These are phyloP conservation scores for Linderina pennispora DNA, from an alignment of 192 early-diverging fungal genomes.

Conservation along the genomic window DNA sequence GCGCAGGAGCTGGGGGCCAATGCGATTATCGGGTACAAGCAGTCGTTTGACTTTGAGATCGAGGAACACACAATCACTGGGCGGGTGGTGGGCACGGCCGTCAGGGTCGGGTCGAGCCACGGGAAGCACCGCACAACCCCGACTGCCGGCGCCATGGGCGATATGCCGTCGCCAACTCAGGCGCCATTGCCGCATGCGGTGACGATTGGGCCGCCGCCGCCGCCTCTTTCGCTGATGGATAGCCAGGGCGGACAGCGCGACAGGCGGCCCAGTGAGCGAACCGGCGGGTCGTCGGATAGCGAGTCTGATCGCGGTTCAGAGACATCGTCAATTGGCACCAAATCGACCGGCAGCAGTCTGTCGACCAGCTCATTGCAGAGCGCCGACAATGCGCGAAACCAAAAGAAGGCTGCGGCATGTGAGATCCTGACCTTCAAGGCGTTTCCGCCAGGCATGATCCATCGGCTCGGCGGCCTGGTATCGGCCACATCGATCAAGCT, in stretches of 20 bases:
- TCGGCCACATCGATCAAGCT: slow-evolving; percentile 60
- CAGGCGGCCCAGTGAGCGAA: neutral
- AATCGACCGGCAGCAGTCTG: slow-evolving; percentile 10
- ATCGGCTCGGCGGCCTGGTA: slow-evolving; percentile 54
- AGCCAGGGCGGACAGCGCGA: neutral
- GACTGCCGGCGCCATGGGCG: neutral
- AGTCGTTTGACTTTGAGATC: slow-evolving; percentile 72
- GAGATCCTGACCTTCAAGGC: slow-evolving; percentile 46
- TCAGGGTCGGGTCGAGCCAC: slow-evolving; percentile 40
- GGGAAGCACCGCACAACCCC: slow-evolving; percentile 11
- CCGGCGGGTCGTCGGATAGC: neutral
- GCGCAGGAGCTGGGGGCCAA: slow-evolving; percentile 69
- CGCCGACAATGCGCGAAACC: slow-evolving; percentile 14
- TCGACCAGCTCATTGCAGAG: slow-evolving; percentile 17
- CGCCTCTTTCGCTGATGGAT: neutral
- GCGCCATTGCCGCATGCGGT: neutral
- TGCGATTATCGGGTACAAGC: slow-evolving; percentile 65
- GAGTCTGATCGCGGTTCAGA: slow-evolving; percentile 2
- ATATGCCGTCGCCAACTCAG: neutral
- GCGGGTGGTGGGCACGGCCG: slow-evolving; percentile 71
- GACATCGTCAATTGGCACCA: slow-evolving; percentile 4
- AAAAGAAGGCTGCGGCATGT: slow-evolving; percentile 8
- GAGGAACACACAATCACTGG: slow-evolving; percentile 67
- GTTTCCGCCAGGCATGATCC: slow-evolving; percentile 48
- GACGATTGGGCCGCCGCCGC: neutral